Conservation (phyloP, 2,329 filamentous ascomycete genomes). For the Myriosclerotinia scirpicola region DNA sequence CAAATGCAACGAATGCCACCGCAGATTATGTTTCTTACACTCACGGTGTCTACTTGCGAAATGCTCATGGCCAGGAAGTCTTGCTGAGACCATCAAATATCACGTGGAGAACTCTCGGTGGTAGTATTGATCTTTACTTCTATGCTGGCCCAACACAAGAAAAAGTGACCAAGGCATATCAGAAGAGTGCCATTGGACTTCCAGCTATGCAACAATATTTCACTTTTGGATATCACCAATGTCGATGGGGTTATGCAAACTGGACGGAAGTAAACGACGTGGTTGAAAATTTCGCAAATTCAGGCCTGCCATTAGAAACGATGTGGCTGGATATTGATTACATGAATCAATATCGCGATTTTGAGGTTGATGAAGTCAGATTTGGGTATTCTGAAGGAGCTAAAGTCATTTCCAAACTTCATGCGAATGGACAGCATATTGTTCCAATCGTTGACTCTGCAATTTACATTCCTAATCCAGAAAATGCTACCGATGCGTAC, state of each 20-base stretch:
- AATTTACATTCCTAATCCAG: constrained; percentile 67
- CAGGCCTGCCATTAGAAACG: constrained; percentile 68
- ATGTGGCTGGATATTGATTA: constrained; percentile 71
- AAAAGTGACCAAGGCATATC: constrained; percentile 70
- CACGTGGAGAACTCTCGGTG: constrained; percentile 74
- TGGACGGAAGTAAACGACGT: constrained; percentile 68
- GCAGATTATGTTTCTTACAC: constrained; percentile 64
- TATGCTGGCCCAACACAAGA: constrained; percentile 69
- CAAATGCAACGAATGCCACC: constrained; percentile 53
- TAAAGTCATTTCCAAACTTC: constrained; percentile 60
- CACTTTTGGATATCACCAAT: constrained; percentile 80
- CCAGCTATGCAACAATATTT: constrained; percentile 81
- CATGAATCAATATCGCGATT: constrained; percentile 61
- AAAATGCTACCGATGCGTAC: constrained; percentile 66
- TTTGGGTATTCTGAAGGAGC: constrained; percentile 59
- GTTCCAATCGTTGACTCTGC: constrained; percentile 70
- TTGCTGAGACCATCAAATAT: constrained; percentile 62
- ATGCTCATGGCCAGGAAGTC: constrained; percentile 74
- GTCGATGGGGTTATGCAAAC: constrained; percentile 77
- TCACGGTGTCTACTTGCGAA: constrained; percentile 76
- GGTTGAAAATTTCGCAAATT: constrained; percentile 63
- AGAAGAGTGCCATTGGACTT: constrained; percentile 63
- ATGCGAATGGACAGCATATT: constrained; percentile 62
- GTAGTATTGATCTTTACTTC: constrained; percentile 77
- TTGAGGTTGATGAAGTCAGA: constrained; percentile 59